These are phyloP conservation scores for Flaveria trinervia DNA, from an alignment of 129 eudicot species.

Conservation along the genomic window DNA sequence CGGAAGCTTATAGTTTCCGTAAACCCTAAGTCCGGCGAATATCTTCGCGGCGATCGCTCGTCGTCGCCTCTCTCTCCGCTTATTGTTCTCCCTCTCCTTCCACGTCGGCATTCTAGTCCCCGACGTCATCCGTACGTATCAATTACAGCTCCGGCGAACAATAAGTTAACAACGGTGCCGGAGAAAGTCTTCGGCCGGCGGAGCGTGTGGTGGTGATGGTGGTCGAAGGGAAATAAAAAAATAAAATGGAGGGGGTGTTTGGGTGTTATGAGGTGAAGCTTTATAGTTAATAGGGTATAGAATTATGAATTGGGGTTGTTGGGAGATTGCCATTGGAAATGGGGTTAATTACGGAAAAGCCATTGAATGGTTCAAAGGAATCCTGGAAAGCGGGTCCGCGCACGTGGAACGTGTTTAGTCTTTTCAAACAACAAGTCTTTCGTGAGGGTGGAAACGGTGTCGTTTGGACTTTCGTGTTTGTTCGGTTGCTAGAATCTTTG, in stretches of 20 bases:
- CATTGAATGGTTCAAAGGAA: slow-evolving; percentile 38
- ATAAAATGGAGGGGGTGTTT: background rate
- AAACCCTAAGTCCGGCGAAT: slow-evolving; percentile 76
- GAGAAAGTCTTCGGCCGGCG: slow-evolving; percentile 21
- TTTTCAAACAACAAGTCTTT: slow-evolving; percentile 18
- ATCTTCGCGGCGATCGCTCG: slow-evolving; percentile 97
- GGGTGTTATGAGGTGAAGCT: background rate
- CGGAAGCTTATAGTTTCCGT: slow-evolving; percentile 84
- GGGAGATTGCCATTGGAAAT: background rate
- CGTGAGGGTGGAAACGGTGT: background rate
- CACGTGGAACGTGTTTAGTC: slow-evolving; percentile 38
- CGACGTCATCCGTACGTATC: slow-evolving; percentile 53
- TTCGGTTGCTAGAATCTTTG: background rate
- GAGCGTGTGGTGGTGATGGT: slow-evolving; percentile 1
- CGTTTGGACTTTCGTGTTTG: background rate
- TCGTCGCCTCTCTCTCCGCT: slow-evolving; percentile 83
- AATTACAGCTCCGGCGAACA: background rate
- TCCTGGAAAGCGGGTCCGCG: slow-evolving; percentile 32
- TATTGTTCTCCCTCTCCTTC: slow-evolving; percentile 95
- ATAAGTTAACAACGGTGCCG: background rate
- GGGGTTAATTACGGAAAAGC: slow-evolving; percentile 23
- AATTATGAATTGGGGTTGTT: background rate
- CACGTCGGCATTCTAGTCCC: slow-evolving; percentile 86
- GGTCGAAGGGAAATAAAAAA: slow-evolving; percentile 3
- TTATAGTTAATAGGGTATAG: background rate